Base-by-base conservation (phyloP, 257 asterid genomes). In the Fraxinus anomala region DNA sequence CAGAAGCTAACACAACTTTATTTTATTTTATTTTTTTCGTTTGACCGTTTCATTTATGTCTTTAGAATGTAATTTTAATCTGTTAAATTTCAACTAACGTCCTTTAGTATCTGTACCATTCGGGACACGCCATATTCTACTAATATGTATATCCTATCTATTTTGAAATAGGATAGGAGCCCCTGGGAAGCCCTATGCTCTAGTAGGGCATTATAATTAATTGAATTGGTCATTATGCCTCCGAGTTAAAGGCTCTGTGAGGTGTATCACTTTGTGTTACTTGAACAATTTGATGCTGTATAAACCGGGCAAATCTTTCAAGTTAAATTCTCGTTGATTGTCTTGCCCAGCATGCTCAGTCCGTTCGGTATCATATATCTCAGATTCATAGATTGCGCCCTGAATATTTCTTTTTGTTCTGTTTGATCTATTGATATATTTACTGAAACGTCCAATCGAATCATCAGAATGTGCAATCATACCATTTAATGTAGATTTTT, bases 241-340 rank as follows among this genome's bases (percentile, higher is more conserved):
- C 85, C 79, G 77, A 73, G 76, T 56, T 36, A 40, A 76, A 74
- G 84, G 83, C 82, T 77, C 83, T 51, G 85, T 73, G 88, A 80
- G 87, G 85, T 73, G 79, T 70, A 37, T 75, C 73, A 61, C 59
- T 63, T 73, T 39, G 36, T 61, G 78, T 74, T 79, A 21, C 36
- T 65, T 24, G 61, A 76, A 78, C 76, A 13, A 44, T 30, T 24
- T 74, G 54, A 61, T 79, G 67, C 30, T 56, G 8, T 56, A 56
- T 49, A 4, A 49, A 49, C 61, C 16, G 16, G 17, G 61, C 61
- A 49, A 49, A 49, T 49, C 21, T 49, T 49, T 2, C 23, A 17
- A 17, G 61, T 16, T 49, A 4, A 49, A 49, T 49, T 49, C 23
- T 14, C 6, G 1, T 3, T 16, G 1, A 49, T 49, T 16, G 4